These are phyloP conservation scores for Sapria himalayana DNA, from an alignment of 345 rosid species.

Conservation along the genomic window DNA sequence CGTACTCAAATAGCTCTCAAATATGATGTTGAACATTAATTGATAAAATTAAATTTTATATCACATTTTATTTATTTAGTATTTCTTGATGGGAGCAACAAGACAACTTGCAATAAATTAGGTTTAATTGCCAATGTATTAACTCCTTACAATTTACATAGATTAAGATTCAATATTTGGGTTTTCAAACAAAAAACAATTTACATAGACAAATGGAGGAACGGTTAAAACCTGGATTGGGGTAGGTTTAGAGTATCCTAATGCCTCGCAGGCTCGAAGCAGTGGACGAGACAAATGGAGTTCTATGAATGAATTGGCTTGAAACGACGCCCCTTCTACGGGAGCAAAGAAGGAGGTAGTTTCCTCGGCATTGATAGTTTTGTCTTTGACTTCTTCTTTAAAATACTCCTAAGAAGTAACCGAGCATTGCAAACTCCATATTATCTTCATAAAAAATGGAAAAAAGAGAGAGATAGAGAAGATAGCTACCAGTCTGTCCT, in stretches of 20 bases:
- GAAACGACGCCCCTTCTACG: constrained; percentile 53
- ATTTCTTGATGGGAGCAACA: too few relatives aligned
- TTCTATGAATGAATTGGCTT: constrained; percentile 72
- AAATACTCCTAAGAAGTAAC: constrained; percentile 60
- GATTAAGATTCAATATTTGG: not conserved
- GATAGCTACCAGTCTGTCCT: constrained; percentile 34
- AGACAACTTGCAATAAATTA: not conserved
- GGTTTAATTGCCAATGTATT: not conserved
- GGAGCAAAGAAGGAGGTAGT: constrained; percentile 47
- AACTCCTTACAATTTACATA: not conserved
- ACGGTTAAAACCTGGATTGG: constrained; percentile 56
- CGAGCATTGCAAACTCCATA: too few relatives aligned
- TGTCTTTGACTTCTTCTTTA: constrained; percentile 41
- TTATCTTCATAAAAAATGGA: not conserved
- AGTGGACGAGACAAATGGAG: constrained; percentile 77
- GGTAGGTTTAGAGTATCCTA: constrained; percentile 80
- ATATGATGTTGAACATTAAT: too few relatives aligned
- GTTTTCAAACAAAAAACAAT: too few relatives aligned
- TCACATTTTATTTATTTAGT: too few relatives aligned
- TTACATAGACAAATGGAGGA: too few relatives aligned
- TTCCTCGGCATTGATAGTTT: constrained; percentile 14
- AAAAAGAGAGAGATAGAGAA: not conserved
- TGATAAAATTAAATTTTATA: too few relatives aligned
- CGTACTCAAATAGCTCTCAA: too few relatives aligned
- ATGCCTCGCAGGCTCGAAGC: constrained; percentile 78